These are phyloP conservation scores for Lithocarpus polystachyus DNA, from an alignment of 306 rosid genomes.

Conservation along the genomic window DNA sequence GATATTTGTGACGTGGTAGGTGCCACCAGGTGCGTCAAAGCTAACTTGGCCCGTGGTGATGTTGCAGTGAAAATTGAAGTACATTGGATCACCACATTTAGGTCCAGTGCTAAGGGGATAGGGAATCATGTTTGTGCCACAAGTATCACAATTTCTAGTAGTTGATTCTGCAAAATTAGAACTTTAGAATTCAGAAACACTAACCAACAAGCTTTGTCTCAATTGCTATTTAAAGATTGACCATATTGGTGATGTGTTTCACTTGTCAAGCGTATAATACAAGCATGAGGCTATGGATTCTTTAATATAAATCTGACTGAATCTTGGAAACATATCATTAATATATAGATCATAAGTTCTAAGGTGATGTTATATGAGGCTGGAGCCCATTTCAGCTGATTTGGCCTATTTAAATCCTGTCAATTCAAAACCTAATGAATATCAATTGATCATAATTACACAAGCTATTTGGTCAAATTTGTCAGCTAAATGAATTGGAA, in stretches of 20 bases:
- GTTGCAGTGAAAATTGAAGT: slow-evolving; percentile 55
- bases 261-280: not conserved
- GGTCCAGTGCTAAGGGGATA: slow-evolving; percentile 74
- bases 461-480: not conserved
- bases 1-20: slow-evolving; percentile 51
- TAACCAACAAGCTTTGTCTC: not conserved
- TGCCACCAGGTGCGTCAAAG: slow-evolving; percentile 43
- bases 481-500: no score
- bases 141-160: slow-evolving; percentile 49
- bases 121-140: slow-evolving; percentile 75
- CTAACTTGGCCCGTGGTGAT: slow-evolving; percentile 47
- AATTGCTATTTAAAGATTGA: not conserved
- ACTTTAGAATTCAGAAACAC: slow-evolving; percentile 13
- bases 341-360: not conserved
- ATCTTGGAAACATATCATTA: not conserved
- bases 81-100: slow-evolving; percentile 58
- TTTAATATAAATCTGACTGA: not conserved
- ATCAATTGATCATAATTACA: not conserved
- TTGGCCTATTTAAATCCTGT: not conserved
- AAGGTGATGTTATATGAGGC: not conserved
- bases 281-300: not conserved
- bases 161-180: slow-evolving; percentile 49
- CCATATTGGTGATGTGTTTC: not conserved
- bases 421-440: not conserved
- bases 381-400: not conserved